Conservation (phyloP, 2,329 filamentous ascomycete species). For the Capronia coronata region DNA sequence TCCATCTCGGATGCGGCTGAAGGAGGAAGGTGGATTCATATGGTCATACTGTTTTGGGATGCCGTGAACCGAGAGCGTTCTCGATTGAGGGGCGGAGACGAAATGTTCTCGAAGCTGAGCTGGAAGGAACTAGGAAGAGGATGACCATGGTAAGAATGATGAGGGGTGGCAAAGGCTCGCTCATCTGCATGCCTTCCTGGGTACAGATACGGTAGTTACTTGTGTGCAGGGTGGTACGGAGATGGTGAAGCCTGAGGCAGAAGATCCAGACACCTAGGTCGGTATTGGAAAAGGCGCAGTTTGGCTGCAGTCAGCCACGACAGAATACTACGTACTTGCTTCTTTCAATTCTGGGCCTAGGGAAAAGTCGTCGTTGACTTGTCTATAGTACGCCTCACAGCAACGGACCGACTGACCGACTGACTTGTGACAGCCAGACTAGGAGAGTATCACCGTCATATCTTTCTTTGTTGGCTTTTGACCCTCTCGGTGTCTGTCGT, state of each 20-base stretch:
- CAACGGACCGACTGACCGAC: neutral
- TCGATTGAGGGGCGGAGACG: constrained; percentile 4
- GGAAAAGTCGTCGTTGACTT: neutral
- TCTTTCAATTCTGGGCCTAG: no score
- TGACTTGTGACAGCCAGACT: neutral
- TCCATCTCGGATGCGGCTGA: neutral
- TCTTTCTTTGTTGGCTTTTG: neutral
- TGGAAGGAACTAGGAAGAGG: constrained; percentile 1
- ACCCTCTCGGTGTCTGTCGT: neutral
- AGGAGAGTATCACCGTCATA: neutral
- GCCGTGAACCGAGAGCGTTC: constrained; percentile 18
- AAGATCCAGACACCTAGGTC: no score
- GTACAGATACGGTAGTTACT: no score
- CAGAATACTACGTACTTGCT: neutral
- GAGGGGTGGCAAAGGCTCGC: neutral
- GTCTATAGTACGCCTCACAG: neutral
- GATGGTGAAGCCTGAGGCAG: neutral
- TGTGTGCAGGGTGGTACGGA: neutral
- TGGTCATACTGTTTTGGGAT: neutral
- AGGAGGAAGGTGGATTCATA: neutral
- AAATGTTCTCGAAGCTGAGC: constrained; percentile 18
- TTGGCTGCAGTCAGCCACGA: no score
- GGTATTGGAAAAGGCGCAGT: no score
- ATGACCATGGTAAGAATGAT: constrained; percentile 1
- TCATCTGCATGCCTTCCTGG: no score